These are phyloP conservation scores for Kodamaea neixiangensis DNA, from an alignment of 805 yeast species.

Conservation along the genomic window DNA sequence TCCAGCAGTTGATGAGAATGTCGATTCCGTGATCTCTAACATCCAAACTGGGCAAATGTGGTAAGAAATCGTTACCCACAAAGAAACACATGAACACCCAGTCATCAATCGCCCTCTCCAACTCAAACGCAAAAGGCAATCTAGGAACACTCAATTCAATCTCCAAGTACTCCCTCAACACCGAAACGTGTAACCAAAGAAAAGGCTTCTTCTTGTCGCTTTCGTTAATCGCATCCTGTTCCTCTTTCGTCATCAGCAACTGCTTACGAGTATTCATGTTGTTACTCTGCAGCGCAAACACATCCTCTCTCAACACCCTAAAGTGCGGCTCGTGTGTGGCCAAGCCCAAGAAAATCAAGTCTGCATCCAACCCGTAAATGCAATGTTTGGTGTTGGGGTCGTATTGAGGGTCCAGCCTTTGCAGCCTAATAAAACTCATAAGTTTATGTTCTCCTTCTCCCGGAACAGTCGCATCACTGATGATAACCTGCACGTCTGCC, in stretches of 20 bases:
- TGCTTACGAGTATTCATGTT: constrained; percentile 50
- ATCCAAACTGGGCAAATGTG: constrained; percentile 91
- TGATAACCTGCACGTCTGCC: constrained; percentile 84
- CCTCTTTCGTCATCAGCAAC: constrained; percentile 61
- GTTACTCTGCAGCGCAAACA: constrained; percentile 73
- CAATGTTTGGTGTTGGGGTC: constrained; percentile 94
- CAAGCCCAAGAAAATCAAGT: constrained; percentile 89
- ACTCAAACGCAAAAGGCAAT: constrained; percentile 72
- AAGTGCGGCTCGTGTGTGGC: constrained; percentile 99
- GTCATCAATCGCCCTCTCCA: constrained; percentile 96
- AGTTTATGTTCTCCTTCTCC: constrained; percentile 99
- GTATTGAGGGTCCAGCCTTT: constrained; percentile 81
- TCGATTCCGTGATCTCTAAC: constrained; percentile 95
- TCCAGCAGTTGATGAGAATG: constrained; percentile 80
- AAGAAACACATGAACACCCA: constrained; percentile 99
- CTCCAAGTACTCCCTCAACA: constrained; percentile 83
- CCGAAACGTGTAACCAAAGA: constrained; percentile 88
- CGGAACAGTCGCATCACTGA: constrained; percentile 95
- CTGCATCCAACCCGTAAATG: constrained; percentile 97
- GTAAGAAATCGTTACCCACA: constrained; percentile 97
- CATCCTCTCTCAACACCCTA: constrained; percentile 91
- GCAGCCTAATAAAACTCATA: constrained; percentile 92
- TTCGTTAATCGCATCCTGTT: constrained; percentile 42
- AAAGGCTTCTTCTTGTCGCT: constrained; percentile 73
- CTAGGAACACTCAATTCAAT: constrained; percentile 76